Percentiles rank a stretch among this genome's conserved stretches.
Conservation (phyloP, 2,329 filamentous ascomycete genomes). For the Ophidiomyces ophidiicola region DNA sequence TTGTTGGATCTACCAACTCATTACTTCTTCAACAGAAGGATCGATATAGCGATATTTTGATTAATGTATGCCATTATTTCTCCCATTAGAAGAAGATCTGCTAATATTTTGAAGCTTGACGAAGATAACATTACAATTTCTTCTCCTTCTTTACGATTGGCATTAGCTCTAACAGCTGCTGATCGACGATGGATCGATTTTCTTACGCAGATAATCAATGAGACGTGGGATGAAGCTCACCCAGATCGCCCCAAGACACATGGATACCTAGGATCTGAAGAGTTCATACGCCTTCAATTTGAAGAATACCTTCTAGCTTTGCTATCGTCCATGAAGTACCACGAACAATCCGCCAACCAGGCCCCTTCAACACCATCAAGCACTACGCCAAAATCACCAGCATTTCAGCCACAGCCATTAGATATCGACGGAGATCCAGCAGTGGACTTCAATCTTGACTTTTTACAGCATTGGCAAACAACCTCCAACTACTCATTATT, state of each 20-base stretch:
- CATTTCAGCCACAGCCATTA: conserved; percentile 41
- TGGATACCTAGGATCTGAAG: conserved; percentile 89
- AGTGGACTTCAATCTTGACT: conserved; percentile 69
- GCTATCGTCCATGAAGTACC: conserved; percentile 80
- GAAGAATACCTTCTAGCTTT: conserved; percentile 90
- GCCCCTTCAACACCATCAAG: conserved; percentile 9
- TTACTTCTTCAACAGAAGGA: conserved; percentile 87
- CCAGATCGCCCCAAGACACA: conserved; percentile 84
- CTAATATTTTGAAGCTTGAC: conserved; percentile 47
- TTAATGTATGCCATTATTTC: conserved; percentile 48
- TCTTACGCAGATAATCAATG: conserved; percentile 80
- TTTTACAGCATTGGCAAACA: conserved; percentile 72
- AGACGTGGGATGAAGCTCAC: conserved; percentile 91
- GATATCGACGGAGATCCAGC: conserved; percentile 73
- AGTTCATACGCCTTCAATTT: conserved; percentile 93
- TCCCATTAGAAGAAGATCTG: not conserved
- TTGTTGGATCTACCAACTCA: conserved; percentile 94
- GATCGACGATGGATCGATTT: conserved; percentile 96
- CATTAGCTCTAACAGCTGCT: conserved; percentile 66
- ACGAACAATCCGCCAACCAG: conserved; percentile 44
- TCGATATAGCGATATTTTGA: conserved; percentile 87
- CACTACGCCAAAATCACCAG: conserved; percentile 27
- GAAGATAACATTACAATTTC: conserved; percentile 75
- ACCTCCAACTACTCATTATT: conserved; percentile 92
- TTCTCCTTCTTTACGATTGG: conserved; percentile 62